Conservation (phyloP, 1,284 basidiomycete genomes). For the Ceratobasidium theobromae region DNA sequence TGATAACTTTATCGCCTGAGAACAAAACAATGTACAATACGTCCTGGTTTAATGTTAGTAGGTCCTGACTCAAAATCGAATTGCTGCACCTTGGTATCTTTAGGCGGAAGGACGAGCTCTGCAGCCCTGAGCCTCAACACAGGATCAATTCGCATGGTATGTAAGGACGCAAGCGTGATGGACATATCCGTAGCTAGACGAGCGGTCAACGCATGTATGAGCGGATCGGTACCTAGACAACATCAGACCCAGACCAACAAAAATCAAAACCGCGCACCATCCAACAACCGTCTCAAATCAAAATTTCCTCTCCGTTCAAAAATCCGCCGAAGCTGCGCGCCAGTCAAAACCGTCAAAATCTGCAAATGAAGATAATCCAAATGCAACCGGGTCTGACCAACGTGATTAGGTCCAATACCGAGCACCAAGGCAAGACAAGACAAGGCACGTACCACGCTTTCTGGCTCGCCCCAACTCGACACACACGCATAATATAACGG, state of each 20-base stretch:
- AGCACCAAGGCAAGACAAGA: conserved; percentile 23
- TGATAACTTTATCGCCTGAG: conserved; percentile 77
- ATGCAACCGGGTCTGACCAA: conserved; percentile 82
- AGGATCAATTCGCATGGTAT: conserved; percentile 76
- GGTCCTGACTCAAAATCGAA: background rate
- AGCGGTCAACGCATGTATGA: conserved; percentile 68
- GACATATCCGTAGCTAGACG: conserved; percentile 77
- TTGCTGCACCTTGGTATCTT: conserved; percentile 69
- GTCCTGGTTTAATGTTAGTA: conserved; percentile 55
- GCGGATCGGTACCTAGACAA: conserved; percentile 72
- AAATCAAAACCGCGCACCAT: conserved; percentile 53
- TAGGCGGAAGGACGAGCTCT: conserved; percentile 71
- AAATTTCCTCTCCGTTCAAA: conserved; percentile 91
- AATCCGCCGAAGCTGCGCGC: conserved; percentile 77
- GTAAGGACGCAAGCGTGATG: conserved; percentile 77
- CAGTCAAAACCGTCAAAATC: conserved; percentile 86
- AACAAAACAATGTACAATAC: conserved; percentile 88
- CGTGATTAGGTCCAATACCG: background rate
- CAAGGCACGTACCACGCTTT: conserved; percentile 74
- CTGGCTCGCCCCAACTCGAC: conserved; percentile 90
- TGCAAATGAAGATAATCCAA: conserved; percentile 94
- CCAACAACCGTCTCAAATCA: conserved; percentile 81
- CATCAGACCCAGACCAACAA: background rate
- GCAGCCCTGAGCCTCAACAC: conserved; percentile 68
- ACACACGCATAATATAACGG: conserved; percentile 91